Evolutionary conservation across 148 eudicot species (phyloP).

Genomic region (Limonium bicolor): DNA sequence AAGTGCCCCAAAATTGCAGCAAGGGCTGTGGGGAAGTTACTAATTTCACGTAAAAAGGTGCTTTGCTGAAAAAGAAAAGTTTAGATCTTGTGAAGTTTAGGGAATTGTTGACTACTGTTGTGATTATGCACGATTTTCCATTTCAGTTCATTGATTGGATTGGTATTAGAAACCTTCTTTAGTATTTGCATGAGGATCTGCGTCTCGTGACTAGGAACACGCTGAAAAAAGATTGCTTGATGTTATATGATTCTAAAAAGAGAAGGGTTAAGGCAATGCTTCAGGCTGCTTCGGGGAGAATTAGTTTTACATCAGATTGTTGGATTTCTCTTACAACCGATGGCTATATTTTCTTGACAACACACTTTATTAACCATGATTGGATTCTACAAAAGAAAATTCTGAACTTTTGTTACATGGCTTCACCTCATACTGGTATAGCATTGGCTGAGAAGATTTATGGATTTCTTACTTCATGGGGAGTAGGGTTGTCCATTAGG

Average conservation of each 20-base stretch:
- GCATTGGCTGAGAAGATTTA: too few relatives aligned
- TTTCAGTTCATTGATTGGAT: conserved; percentile 1
- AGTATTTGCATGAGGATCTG: neutral
- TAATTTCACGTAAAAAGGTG: too few relatives aligned
- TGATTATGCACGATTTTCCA: neutral
- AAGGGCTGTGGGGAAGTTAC: too few relatives aligned
- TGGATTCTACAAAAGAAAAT: neutral
- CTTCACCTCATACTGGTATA: neutral
- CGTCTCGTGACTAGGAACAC: neutral
- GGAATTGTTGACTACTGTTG: neutral
- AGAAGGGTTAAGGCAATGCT: neutral
- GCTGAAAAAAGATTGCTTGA: neutral
- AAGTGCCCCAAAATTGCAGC: too few relatives aligned
- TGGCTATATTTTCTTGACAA: conserved; percentile 1
- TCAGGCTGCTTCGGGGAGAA: neutral
- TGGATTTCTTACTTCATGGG: too few relatives aligned
- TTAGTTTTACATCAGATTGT: neutral
- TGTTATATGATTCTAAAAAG: neutral
- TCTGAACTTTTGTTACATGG: neutral
- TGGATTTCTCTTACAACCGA: conserved; percentile 1
- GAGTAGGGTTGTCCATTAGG: too few relatives aligned
- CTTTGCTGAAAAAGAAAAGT: too few relatives aligned
- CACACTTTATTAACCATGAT: neutral
- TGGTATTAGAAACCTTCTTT: too few relatives aligned
- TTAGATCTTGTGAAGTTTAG: too few relatives aligned